Evolutionary conservation across 352 stramenopile species (phyloP).

Genomic region (Stramenopiles sp.): DNA sequence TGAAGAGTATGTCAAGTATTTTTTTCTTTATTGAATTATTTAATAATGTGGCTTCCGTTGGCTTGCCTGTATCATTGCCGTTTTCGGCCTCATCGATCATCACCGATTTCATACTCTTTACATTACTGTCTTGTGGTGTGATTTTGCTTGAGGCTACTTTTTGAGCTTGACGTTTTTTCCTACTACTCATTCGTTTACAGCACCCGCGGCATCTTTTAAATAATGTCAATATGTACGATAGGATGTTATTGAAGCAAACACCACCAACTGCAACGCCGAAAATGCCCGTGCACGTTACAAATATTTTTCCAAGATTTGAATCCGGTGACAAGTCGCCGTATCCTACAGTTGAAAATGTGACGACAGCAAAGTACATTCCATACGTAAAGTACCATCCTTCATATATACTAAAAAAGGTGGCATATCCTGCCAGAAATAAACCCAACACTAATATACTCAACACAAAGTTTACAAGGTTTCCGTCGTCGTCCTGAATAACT

Average conservation of each 20-base stretch:
- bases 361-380: constrained; percentile 6
- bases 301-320: background rate
- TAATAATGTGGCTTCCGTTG: background rate
- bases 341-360: constrained; percentile 5
- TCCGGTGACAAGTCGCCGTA: background rate
- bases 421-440: background rate
- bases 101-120: background rate
- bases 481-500: background rate
- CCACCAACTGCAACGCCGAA: constrained; percentile 2
- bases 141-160: background rate
- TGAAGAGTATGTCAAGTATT: background rate
- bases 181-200: background rate
- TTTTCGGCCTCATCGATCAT: background rate
- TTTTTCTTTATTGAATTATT: background rate
- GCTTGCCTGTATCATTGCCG: background rate
- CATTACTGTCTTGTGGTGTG: background rate
- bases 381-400: background rate
- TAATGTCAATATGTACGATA: constrained; percentile 1
- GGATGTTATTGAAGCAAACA: constrained; percentile 7
- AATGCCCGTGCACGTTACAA: background rate
- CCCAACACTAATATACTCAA: background rate
- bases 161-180: background rate
- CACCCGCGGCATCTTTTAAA: background rate
- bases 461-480: background rate
- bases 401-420: background rate